Evolutionary conservation across 805 yeast genomes (phyloP).

Genomic region (Isabelozyma gotoi): DNA sequence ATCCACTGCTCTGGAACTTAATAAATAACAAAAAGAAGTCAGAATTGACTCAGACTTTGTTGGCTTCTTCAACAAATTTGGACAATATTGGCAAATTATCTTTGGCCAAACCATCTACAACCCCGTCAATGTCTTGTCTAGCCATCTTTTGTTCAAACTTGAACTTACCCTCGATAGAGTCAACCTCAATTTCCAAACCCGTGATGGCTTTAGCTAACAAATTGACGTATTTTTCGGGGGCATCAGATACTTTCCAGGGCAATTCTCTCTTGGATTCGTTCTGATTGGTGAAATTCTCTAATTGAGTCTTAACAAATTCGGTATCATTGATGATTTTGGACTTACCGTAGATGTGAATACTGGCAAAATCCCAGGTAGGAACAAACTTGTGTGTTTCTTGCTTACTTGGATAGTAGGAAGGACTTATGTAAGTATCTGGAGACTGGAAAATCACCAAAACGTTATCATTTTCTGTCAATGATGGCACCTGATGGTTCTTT

Average conservation of each 20-base stretch:
- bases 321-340: conserved; percentile 45
- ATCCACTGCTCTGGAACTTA: neutral
- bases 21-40: neutral
- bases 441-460: conserved; percentile 55
- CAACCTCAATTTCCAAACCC: conserved; percentile 55
- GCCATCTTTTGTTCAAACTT: conserved; percentile 56
- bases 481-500: conserved; percentile 49
- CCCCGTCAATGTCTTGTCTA: conserved; percentile 49
- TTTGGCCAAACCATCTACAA: conserved; percentile 43
- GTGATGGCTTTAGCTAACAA: conserved; percentile 48
- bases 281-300: conserved; percentile 44
- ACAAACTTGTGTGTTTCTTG: conserved; percentile 57
- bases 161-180: conserved; percentile 48
- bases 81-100: conserved; percentile 34
- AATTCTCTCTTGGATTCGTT: conserved; percentile 43
- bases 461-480: conserved; percentile 35
- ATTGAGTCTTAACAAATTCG: conserved; percentile 45
- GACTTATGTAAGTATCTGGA: conserved; percentile 52
- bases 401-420: conserved; percentile 59
- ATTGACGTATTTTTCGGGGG: conserved; percentile 50
- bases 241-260: conserved; percentile 58
- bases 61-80: conserved; percentile 18
- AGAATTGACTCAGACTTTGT: conserved; percentile 7
- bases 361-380: conserved; percentile 70
- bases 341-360: conserved; percentile 56